These are phyloP conservation scores for Nakaseomyces uthaithaninus DNA, from an alignment of 1,139 yeast genomes.

Conservation along the genomic window DNA sequence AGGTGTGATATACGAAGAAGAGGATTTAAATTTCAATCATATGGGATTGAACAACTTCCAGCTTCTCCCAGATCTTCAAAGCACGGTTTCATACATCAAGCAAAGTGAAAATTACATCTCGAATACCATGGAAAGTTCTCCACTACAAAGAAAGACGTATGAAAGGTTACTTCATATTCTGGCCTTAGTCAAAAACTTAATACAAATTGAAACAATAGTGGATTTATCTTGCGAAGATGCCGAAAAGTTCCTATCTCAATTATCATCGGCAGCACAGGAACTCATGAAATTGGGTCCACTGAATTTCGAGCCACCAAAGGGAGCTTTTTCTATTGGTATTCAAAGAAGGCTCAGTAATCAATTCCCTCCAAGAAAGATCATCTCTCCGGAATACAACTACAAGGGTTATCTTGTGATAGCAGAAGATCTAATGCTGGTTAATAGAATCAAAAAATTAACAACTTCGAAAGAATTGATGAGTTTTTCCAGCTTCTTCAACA, in stretches of 20 bases:
- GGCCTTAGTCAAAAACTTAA: neutral
- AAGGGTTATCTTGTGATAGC: conserved; percentile 24
- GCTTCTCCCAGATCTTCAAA: neutral
- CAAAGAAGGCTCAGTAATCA: conserved; percentile 48
- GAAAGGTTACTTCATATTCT: neutral
- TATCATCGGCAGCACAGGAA: neutral
- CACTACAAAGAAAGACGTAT: neutral
- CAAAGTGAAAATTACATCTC: neutral
- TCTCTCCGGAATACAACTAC: conserved; percentile 28
- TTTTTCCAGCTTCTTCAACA: conserved; percentile 31
- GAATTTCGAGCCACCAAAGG: conserved; percentile 30
- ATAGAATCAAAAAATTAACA: conserved; percentile 35
- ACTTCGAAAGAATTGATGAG: conserved; percentile 27
- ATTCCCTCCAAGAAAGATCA: conserved; percentile 46
- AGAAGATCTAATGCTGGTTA: conserved; percentile 33
- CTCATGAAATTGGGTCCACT: neutral
- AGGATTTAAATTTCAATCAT: conserved; percentile 57
- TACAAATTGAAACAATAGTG: neutral
- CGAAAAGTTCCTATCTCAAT: neutral
- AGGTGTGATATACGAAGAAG: conserved; percentile 68
- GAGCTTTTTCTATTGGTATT: conserved; percentile 45
- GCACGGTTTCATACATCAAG: neutral
- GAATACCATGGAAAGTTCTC: conserved; percentile 11
- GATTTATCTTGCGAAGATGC: neutral
- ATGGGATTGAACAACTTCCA: conserved; percentile 39